Conservation (phyloP, 2,329 filamentous ascomycete species). For the Fusarium vanettenii region DNA sequence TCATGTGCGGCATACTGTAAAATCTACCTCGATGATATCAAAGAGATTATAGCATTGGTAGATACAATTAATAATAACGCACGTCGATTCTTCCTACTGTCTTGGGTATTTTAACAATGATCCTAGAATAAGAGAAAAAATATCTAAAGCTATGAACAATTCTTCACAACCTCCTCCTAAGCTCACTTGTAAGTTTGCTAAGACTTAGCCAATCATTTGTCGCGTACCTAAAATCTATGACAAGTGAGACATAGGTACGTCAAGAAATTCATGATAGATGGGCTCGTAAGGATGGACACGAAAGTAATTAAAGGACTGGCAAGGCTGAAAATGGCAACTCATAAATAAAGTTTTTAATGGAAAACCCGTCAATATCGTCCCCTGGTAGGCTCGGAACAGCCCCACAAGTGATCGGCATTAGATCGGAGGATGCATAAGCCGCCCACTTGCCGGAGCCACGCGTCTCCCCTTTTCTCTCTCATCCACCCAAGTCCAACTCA, state of each 20-base stretch:
- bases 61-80: too few relatives aligned
- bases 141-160: too few relatives aligned
- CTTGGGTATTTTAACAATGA: too few relatives aligned
- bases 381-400: neutral
- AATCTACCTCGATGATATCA: neutral
- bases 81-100: too few relatives aligned
- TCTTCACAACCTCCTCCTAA: too few relatives aligned
- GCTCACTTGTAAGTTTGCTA: too few relatives aligned
- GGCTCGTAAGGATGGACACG: neutral
- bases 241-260: neutral
- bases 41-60: too few relatives aligned
- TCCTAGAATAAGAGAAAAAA: too few relatives aligned
- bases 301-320: neutral
- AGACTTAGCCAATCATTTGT: too few relatives aligned
- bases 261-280: neutral
- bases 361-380: neutral
- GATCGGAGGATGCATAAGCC: neutral
- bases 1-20: neutral
- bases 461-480: neutral
- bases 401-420: neutral
- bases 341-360: neutral
- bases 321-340: neutral
- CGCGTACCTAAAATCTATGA: neutral
- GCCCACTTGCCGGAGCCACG: neutral
- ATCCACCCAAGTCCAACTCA: neutral